These are phyloP conservation scores for Botrytis fabae DNA, from an alignment of 2,329 filamentous ascomycete species.

Conservation along the genomic window DNA sequence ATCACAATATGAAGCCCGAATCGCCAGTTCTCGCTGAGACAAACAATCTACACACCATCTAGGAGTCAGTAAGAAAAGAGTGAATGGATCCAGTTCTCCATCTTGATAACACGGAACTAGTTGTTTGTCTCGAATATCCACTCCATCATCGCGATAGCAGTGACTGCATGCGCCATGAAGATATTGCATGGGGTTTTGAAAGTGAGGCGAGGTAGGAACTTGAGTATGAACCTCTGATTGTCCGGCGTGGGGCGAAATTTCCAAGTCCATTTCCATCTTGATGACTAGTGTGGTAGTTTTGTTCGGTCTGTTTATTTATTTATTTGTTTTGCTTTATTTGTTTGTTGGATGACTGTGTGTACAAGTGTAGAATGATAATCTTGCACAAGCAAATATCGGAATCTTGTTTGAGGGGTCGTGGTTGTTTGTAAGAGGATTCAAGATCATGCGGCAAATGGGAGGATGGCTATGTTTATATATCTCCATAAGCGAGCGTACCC, in stretches of 20 bases:
- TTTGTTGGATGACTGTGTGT: neutral
- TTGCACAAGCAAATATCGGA: neutral
- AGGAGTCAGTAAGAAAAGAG: constrained; percentile 18
- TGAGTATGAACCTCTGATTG: constrained; percentile 5
- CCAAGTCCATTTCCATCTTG: constrained; percentile 14
- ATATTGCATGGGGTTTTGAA: constrained; percentile 11
- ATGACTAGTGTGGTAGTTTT: neutral
- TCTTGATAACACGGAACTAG: constrained; percentile 10
- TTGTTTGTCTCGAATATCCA: constrained; percentile 19
- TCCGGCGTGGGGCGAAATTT: constrained; percentile 4
- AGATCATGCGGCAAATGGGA: neutral
- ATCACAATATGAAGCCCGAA: constrained; percentile 11
- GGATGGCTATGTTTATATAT: constrained; percentile 4
- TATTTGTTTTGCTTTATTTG: neutral
- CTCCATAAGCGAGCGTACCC: constrained; percentile 1
- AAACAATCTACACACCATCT: constrained; percentile 19
- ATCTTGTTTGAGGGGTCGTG: neutral
- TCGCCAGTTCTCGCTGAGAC: constrained; percentile 7
- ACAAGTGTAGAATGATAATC: neutral
- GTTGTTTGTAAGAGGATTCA: neutral
- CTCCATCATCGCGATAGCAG: constrained; percentile 17
- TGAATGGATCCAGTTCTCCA: neutral
- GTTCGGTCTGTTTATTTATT: neutral
- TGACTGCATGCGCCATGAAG: constrained; percentile 19
- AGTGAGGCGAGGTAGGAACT: neutral